Evolutionary conservation across 139 green algal species (phyloP).

Genomic region (Volvox africanus): DNA sequence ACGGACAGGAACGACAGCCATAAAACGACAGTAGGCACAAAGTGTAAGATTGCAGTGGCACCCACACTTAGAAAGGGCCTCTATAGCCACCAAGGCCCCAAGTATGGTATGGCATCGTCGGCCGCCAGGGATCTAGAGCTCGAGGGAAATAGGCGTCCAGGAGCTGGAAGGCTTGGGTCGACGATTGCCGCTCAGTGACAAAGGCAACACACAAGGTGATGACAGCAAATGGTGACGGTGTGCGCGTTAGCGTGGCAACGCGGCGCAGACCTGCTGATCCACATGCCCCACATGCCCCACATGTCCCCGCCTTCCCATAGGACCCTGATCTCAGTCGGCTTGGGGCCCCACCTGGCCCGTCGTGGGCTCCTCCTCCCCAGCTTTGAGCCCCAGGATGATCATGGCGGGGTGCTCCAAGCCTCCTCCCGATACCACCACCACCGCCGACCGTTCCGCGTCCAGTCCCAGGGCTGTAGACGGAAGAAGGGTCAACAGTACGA

Average conservation of each 20-base stretch:
- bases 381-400: background rate
- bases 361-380: background rate
- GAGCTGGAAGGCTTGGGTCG: too few relatives aligned
- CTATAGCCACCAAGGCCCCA: too few relatives aligned
- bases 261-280: background rate
- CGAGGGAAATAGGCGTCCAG: too few relatives aligned
- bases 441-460: background rate
- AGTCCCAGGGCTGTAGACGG: background rate
- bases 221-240: background rate
- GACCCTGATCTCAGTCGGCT: too few relatives aligned
- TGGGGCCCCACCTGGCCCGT: background rate
- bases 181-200: background rate
- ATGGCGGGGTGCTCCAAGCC: conserved; percentile 15
- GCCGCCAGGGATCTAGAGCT: too few relatives aligned
- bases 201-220: background rate
- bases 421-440: conserved; percentile 7
- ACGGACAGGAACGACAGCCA: background rate
- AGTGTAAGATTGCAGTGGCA: too few relatives aligned
- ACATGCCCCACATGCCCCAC: background rate
- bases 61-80: too few relatives aligned
- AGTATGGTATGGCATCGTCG: too few relatives aligned
- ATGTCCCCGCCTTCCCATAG: background rate
- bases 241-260: background rate
- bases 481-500: background rate
- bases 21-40: background rate